Conservation (phyloP, 441 rosid species). For the Brassica balearica region DNA sequence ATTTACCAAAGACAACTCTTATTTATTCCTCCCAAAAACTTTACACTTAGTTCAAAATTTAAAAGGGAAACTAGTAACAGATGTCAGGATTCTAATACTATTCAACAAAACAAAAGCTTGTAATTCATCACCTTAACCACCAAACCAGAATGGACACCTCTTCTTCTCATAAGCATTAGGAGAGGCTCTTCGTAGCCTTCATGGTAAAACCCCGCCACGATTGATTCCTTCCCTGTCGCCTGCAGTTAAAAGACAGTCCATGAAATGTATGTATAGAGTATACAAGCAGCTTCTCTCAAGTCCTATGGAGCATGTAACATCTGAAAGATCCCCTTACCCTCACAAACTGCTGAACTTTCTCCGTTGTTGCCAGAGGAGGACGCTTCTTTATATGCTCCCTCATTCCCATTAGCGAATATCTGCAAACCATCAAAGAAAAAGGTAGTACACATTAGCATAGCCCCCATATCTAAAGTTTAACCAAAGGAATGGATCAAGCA, state of each 20-base stretch:
- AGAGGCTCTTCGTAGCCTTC: slow-evolving; percentile 92
- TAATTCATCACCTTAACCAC: slow-evolving; percentile 72
- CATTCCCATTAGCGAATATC: slow-evolving; percentile 77
- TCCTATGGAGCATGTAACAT: neutral
- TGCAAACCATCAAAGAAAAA: slow-evolving; percentile 37
- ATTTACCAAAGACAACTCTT: slow-evolving; percentile 29
- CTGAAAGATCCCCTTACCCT: slow-evolving; percentile 62
- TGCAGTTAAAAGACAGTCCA: slow-evolving; percentile 44
- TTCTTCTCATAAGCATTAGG: slow-evolving; percentile 96
- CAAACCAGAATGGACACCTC: slow-evolving; percentile 93
- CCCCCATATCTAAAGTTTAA: neutral
- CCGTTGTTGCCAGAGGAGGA: slow-evolving; percentile 94
- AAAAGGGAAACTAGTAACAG: neutral
- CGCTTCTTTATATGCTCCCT: slow-evolving; percentile 99
- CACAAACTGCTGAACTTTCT: slow-evolving; percentile 90
- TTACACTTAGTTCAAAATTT: neutral
- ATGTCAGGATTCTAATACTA: no score
- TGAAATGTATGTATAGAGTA: slow-evolving; percentile 6
- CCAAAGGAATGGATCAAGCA: slow-evolving; percentile 23
- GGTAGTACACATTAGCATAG: neutral
- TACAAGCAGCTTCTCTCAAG: slow-evolving; percentile 19
- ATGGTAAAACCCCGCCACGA: slow-evolving; percentile 94
- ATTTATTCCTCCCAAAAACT: neutral
- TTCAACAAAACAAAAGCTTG: slow-evolving; percentile 30
- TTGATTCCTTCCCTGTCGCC: slow-evolving; percentile 89